Conservation (phyloP, 139 green algal species). For the Coelastrella sp. region DNA sequence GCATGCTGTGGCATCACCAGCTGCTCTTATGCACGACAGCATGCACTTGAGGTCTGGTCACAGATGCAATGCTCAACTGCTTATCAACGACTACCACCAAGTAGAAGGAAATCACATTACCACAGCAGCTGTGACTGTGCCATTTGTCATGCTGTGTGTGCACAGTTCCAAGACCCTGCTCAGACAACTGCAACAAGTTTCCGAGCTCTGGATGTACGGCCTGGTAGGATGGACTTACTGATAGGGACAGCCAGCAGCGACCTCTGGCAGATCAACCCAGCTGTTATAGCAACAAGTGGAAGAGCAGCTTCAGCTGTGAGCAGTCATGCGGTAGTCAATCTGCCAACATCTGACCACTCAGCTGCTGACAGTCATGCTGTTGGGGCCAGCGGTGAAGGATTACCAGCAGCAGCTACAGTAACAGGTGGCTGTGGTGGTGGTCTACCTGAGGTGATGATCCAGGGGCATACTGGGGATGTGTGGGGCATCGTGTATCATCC, state of each 20-base stretch:
- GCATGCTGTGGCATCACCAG: too few species aligned
- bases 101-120: too few species aligned
- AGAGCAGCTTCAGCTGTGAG: not conserved
- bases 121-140: not conserved
- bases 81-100: too few species aligned
- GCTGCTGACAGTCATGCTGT: too few species aligned
- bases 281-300: not conserved
- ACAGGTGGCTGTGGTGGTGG: not conserved
- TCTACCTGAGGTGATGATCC: constrained; percentile 55
- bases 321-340: not conserved
- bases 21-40: too few species aligned
- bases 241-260: constrained; percentile 59
- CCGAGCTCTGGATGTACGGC: constrained; percentile 60
- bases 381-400: too few species aligned
- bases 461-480: constrained; percentile 61
- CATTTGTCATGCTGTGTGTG: constrained; percentile 2
- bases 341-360: too few species aligned
- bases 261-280: constrained; percentile 57
- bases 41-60: too few species aligned
- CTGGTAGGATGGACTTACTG: constrained; percentile 55
- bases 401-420: constrained; percentile 1
- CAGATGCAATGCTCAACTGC: too few species aligned
- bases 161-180: constrained; percentile 60
- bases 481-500: constrained; percentile 61
- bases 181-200: constrained; percentile 56